Base-by-base conservation (phyloP, 2,329 filamentous ascomycete species). In the Sporothrix inflata region DNA sequence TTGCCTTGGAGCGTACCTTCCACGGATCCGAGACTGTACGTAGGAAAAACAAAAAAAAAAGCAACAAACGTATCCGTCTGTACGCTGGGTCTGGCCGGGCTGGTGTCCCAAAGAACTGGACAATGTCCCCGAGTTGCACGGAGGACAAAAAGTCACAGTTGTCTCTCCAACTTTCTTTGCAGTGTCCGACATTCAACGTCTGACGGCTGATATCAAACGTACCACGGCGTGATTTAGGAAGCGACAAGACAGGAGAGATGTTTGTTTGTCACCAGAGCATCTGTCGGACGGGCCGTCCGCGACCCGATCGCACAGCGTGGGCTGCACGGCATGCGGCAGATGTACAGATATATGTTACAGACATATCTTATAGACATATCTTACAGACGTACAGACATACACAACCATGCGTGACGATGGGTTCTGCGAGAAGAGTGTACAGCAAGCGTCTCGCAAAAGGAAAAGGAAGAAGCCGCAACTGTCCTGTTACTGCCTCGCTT, bases 211-310 rank as follows among this genome's bases (percentile, higher is more conserved):
- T 3, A n/a, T 45, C 40, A 8, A 42, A 53, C 16, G 67, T 57
- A 21, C 16, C 67, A 60, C 67, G 21, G 66, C 51, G 51, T 57
- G 12, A 30, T 57, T 69, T 51, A 42, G 21, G 51, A 69, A 47
- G 38, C 51, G 34, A 57, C 27, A 42, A 57, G 34, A 69, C 47
- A 69, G 21, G 66, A 57, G 34, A 45, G 42, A 19, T n/a, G 14
- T 8, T 4, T 3, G 1, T 40, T 63, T 65, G 21, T 63, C 1
- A 27, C 38, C 19, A 21, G 16, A 24, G 14, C 14, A 21, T 21
- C 3, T 34, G 16, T 65, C 63, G 42, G 63, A 49, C 42, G 63
- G 42, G 40, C 63, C 63, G 42, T 34, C 42, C 40, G 40, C 27
- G 24, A 49, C 16, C 16, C 21, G 42, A 66, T 49, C 1, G 65